phyloP scores from a whole-genome alignment of 2,329 filamentous ascomycete species.

The Helotiales sp. region DNA sequence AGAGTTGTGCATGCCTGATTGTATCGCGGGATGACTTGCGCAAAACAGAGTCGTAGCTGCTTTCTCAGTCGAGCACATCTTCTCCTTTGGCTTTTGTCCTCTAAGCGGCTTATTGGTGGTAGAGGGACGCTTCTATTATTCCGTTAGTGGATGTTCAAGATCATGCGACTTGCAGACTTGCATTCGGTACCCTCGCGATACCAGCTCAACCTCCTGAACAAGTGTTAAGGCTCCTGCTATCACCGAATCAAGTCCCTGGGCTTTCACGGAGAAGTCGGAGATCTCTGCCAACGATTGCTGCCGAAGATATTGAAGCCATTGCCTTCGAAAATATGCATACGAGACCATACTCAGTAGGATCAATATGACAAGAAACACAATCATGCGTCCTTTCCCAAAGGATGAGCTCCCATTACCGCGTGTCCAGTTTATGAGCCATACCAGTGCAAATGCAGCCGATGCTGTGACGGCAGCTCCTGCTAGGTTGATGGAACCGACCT shows the following conservation, averaged over 20 bases:
- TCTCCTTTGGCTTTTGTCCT: constrained; percentile 78
- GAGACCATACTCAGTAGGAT: constrained; percentile 60
- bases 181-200: constrained; percentile 88
- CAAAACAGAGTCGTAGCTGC: constrained; percentile 72
- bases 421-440: constrained; percentile 74
- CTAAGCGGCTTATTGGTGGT: constrained; percentile 89
- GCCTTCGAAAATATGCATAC: constrained; percentile 75
- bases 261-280: constrained; percentile 70
- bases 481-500: constrained; percentile 57
- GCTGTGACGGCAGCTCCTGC: constrained; percentile 70
- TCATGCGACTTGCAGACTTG: constrained; percentile 49
- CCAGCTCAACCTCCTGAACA: constrained; percentile 93
- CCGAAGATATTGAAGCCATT: constrained; percentile 80
- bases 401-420: constrained; percentile 56
- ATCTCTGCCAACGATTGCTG: constrained; percentile 75
- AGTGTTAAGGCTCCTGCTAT: constrained; percentile 77
- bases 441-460: constrained; percentile 58
- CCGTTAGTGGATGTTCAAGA: constrained; percentile 24
- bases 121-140: constrained; percentile 76
- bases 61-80: constrained; percentile 82
- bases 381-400: constrained; percentile 61
- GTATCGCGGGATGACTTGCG: constrained; percentile 72
- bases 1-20: constrained; percentile 71
- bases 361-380: constrained; percentile 52
- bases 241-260: constrained; percentile 81